Evolutionary conservation across 192 early-diverging fungal species (phyloP), one percentile per base, ranked within the genome.

Genomic region (Coemansia sp.): DNA sequence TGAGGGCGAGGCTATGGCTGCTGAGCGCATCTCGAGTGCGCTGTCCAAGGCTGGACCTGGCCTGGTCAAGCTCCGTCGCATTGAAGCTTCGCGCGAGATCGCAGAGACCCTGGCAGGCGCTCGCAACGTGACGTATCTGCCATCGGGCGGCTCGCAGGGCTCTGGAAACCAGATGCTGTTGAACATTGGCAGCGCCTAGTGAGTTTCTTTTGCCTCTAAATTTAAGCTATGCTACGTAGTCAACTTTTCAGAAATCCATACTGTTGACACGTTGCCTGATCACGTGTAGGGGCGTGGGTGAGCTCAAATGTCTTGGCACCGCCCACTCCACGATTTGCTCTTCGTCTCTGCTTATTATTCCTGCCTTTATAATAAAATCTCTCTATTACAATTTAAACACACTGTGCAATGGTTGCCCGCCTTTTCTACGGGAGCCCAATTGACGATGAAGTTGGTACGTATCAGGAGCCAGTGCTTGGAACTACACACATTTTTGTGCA

Each of bases 21-120:
- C 98, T 22, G 91, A 97, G 50, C 76, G 93, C 67, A 93, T 99
- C 74, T 94, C 92, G n/a, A 84, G 86, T 34, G 90, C 98, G 20
- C 83, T 96, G 72, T 85, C 91, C 65, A 96, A 97, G 89, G 91
- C 91, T 62, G 98, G 98, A 32, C 88, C 88, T 69, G 98, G 95
- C 42, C 85, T 96, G 36, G 89, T 99, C 71, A 92, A 96, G 84
- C 89, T 99, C 76, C 91, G 98, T 76, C 89, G 96, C 68, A 98
- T 99, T 69, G 98, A 99, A 75, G 94, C 98, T 31, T 91, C 92
- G 61, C 95, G 94, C 85, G 95, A 98, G 55, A 99, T 99, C 74
- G 96, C 98, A 39, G 83, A 84, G 41, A 96, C 93, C 13, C 85
- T 99, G 64, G 84, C 92, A 31, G 84, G 85, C 32, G 84, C 94